A percentile compares a stretch with the other conserved stretches of the same genome.
These are phyloP conservation scores for Beta vulgaris DNA, from an alignment of 148 eudicot species.

Conservation along the genomic window DNA sequence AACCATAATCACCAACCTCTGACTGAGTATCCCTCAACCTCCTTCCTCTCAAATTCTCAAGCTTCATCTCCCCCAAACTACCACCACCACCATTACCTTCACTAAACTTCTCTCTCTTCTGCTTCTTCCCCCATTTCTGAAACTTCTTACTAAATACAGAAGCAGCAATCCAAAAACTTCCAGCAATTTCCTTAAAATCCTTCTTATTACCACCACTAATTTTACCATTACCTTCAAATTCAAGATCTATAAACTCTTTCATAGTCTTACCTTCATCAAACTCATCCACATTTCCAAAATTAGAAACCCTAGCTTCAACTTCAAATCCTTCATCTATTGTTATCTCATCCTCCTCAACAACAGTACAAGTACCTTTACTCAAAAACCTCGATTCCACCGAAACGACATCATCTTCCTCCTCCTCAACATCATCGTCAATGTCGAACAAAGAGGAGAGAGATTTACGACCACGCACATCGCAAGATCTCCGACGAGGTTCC, in stretches of 20 bases:
- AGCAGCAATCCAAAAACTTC: conserved; percentile 56
- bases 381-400: conserved; percentile 49
- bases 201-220: conserved; percentile 23
- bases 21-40: conserved; percentile 46
- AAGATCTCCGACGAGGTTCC: conserved; percentile 67
- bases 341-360: conserved; percentile 24
- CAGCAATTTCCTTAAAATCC: conserved; percentile 54
- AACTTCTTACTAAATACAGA: conserved; percentile 77
- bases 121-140: conserved; percentile 66
- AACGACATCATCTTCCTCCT: conserved; percentile 14
- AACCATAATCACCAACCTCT: conserved; percentile 43
- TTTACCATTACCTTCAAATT: conserved; percentile 33
- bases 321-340: conserved; percentile 6
- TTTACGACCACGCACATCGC: conserved; percentile 57
- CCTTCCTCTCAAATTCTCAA: conserved; percentile 30
- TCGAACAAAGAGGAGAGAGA: conserved; percentile 46
- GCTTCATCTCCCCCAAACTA: conserved; percentile 33
- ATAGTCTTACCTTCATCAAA: conserved; percentile 57
- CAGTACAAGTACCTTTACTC: conserved; percentile 32
- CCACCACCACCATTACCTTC: conserved; percentile 5
- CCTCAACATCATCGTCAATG: conserved; percentile 44
- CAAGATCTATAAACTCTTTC: conserved; percentile 87
- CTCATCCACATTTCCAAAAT: conserved; percentile 30
- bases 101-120: conserved; percentile 35
- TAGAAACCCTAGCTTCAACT: conserved; percentile 44